phyloP scores from a whole-genome alignment of 2,329 filamentous ascomycete species.

The Cordyceps cicadae region DNA sequence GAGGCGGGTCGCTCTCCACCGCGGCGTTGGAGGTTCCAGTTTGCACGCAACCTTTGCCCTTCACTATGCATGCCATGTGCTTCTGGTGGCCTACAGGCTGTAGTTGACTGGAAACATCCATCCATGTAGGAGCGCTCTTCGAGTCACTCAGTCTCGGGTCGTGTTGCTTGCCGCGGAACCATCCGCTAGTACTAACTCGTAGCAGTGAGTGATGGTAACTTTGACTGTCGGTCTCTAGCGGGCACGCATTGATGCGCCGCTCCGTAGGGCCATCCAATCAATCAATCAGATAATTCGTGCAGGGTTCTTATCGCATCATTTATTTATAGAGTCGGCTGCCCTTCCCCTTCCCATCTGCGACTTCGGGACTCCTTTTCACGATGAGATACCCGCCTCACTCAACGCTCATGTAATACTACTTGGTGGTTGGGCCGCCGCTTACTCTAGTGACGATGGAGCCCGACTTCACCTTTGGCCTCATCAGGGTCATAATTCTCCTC shows the following conservation, averaged over 20 bases:
- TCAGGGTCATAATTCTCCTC: not conserved
- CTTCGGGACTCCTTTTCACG: too few species aligned
- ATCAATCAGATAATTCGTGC: too few species aligned
- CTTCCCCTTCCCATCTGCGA: not conserved
- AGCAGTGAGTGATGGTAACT: not conserved
- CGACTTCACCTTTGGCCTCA: not conserved
- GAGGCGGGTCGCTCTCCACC: conserved; percentile 5
- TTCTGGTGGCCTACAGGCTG: not conserved
- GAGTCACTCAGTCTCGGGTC: not conserved
- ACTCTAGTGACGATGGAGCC: not conserved
- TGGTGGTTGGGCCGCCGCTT: not conserved
- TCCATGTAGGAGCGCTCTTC: not conserved
- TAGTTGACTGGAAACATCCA: not conserved
- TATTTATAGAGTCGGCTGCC: not conserved
- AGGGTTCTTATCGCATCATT: not conserved
- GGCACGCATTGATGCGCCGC: not conserved
- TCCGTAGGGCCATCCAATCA: conserved; percentile 1
- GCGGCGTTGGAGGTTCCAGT: not conserved
- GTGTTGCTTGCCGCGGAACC: not conserved
- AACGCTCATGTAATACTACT: not conserved
- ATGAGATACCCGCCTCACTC: not conserved
- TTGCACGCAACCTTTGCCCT: not conserved
- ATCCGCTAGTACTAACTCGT: not conserved
- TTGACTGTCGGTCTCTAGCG: too few species aligned
- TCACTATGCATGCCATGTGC: not conserved